phyloP scores from a whole-genome alignment of 768 basidiomycete species.

The Epithele typhae region DNA sequence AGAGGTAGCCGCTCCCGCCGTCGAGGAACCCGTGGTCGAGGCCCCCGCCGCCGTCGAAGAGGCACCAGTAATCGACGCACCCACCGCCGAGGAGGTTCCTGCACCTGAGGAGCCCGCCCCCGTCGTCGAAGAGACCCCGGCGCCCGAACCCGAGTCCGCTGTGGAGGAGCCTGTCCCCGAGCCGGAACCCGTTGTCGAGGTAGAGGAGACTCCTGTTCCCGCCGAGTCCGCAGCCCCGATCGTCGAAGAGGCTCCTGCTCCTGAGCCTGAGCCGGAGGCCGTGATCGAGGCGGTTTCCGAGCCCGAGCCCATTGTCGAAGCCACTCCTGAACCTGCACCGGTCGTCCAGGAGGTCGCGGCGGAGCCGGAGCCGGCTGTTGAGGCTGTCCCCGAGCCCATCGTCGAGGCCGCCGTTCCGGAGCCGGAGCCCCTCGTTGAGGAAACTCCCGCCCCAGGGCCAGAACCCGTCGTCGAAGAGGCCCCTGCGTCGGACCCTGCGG shows the following conservation, averaged over 20 bases:
- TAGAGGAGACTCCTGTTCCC: not conserved
- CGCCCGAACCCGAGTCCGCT: slow-evolving; percentile 1
- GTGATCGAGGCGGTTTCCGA: not conserved
- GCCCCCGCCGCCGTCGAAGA: not conserved
- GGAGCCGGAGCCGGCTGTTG: slow-evolving; percentile 1
- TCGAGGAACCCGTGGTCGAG: slow-evolving; percentile 8
- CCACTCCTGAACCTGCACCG: not conserved
- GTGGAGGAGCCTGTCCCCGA: not conserved
- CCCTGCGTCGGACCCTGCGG: not conserved
- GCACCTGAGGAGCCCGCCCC: not conserved
- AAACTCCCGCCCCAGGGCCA: not conserved
- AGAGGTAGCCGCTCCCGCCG: not conserved
- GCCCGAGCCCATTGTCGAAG: not conserved
- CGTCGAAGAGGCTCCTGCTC: not conserved
- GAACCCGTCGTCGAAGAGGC: not conserved
- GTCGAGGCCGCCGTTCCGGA: slow-evolving; percentile 11
- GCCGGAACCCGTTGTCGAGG: slow-evolving; percentile 2
- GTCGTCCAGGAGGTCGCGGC: slow-evolving; percentile 3
- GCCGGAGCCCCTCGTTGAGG: slow-evolving; percentile 15
- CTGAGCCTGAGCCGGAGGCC: slow-evolving; percentile 11
- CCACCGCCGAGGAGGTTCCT: not conserved
- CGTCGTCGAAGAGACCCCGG: slow-evolving; percentile 2
- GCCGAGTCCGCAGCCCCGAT: not conserved
- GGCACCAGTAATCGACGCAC: not conserved
- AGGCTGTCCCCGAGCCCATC: slow-evolving; percentile 4